Evolutionary conservation across 495 filamentous ascomycete species (phyloP), one percentile per base, ranked within the genome.

Genomic region (Trichoderma gamsii): DNA sequence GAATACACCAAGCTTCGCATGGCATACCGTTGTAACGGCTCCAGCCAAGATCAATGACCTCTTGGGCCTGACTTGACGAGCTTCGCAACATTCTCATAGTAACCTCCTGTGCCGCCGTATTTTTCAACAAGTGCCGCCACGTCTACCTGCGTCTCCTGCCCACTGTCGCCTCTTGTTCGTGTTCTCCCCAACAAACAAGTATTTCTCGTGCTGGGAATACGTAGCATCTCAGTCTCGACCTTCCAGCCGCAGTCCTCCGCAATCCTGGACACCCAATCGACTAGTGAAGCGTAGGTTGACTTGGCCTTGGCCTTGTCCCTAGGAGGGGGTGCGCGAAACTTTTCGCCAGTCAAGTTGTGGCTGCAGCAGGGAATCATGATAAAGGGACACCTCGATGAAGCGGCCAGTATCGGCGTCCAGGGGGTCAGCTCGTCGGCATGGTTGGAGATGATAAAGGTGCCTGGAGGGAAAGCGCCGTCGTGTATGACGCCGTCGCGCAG

Each of bases 301-400:
- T 76, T 68, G n/a, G 76, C 74, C 66, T 86, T 85, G 69, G 73
- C 73, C 66, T 81, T 79, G 52, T 81, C 77, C 70, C 82, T 84
- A 1, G 84, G 83, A 29, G 86, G 79, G 6, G 89, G 87, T 59
- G 90, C 91, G 1, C 92, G 87, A 71, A 87, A 92, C 52, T 84
- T 79, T 12, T 83, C 80, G 0, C 96, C 95, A 4, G 87, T 86
- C 0, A 99, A 86, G 41, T 91, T 82, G 79, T 97, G 92, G 41
- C 92, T 96, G 79, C 95, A 99, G 79, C 95, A 99, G 2, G 95
- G 95, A 49, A 98, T 97, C 65, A 89, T 88, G 35, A 99, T 85
- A 72, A 97, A 99, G 0, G 93, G 90, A 64, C 84, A 89, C 18
- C 84, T 72, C 23, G 90, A 91, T 2, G 91, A 79, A 38, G 87